phyloP scores from a whole-genome alignment of 2,329 filamentous ascomycete species.

The Penicillium sp. region DNA sequence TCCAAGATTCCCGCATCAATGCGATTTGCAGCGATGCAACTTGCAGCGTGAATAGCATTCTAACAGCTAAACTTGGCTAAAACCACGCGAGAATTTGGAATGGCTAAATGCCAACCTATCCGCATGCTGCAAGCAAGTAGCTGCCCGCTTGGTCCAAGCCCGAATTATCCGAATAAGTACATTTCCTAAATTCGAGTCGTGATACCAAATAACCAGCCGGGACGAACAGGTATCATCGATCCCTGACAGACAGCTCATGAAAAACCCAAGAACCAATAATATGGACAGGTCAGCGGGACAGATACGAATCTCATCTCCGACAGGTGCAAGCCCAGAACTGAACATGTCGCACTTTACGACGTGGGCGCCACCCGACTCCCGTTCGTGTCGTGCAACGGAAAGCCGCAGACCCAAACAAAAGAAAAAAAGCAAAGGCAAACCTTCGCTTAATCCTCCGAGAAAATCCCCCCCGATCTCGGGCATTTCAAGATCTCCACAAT shows the following conservation, averaged over 20 bases:
- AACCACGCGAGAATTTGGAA: not conserved
- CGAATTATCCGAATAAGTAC: not conserved
- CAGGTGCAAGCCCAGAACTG: not conserved
- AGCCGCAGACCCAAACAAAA: not conserved
- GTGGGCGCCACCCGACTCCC: slow-evolving; percentile 3
- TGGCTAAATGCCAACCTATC: not conserved
- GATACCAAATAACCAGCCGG: not conserved
- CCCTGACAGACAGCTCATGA: not conserved
- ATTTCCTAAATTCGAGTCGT: not conserved
- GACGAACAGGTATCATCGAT: not conserved
- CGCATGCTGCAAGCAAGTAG: not conserved
- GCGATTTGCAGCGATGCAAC: not conserved
- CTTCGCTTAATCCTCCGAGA: not conserved
- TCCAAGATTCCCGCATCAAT: not conserved
- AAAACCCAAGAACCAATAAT: not conserved
- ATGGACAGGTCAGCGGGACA: not conserved
- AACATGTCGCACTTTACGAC: not conserved
- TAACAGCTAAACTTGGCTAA: not conserved
- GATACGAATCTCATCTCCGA: not conserved
- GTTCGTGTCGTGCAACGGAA: not conserved
- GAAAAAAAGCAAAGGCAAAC: not conserved
- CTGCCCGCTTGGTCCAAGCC: not conserved
- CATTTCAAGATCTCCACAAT: not conserved
- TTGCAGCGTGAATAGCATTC: not conserved
- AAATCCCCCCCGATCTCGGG: not conserved